Evolutionary conservation across 495 filamentous ascomycete genomes (phyloP).

Genomic region (Tuber indicum): DNA sequence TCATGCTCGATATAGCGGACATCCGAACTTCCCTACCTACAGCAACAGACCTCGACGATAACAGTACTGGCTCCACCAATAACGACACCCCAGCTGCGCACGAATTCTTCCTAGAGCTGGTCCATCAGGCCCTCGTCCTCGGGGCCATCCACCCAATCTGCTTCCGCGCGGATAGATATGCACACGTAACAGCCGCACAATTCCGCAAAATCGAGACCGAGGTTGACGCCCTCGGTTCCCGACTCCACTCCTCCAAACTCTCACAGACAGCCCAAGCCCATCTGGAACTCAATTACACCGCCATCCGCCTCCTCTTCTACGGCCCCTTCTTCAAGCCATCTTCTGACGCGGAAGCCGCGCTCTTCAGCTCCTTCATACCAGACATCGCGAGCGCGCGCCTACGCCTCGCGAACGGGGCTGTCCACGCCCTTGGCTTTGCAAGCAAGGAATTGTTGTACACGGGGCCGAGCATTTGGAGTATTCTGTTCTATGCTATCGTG

Average conservation of each 20-base stretch:
- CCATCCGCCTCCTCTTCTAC: slow-evolving; percentile 30
- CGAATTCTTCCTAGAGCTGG: slow-evolving; percentile 28
- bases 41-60: too few relatives aligned
- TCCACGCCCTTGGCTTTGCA: slow-evolving; percentile 19
- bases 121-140: slow-evolving; percentile 21
- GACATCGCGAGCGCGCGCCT: slow-evolving; percentile 19
- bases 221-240: slow-evolving; percentile 10
- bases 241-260: slow-evolving; percentile 18
- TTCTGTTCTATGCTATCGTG: slow-evolving; percentile 32
- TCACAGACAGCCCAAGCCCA: slow-evolving; percentile 12
- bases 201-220: slow-evolving; percentile 25
- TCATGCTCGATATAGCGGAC: slow-evolving; percentile 32
- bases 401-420: slow-evolving; percentile 17
- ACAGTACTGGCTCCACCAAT: slow-evolving; percentile 8
- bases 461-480: slow-evolving; percentile 34
- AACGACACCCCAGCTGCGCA: slow-evolving; percentile 19
- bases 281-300: slow-evolving; percentile 26
- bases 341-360: slow-evolving; percentile 17
- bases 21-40: slow-evolving; percentile 30
- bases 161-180: slow-evolving; percentile 29
- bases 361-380: slow-evolving; percentile 20
- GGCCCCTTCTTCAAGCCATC: slow-evolving; percentile 32
- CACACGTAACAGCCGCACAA: slow-evolving; percentile 15
- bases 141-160: slow-evolving; percentile 30
- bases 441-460: slow-evolving; percentile 26